phyloP scores from a whole-genome alignment of 208 protist genomes.

The Leishmania guyanensis region DNA sequence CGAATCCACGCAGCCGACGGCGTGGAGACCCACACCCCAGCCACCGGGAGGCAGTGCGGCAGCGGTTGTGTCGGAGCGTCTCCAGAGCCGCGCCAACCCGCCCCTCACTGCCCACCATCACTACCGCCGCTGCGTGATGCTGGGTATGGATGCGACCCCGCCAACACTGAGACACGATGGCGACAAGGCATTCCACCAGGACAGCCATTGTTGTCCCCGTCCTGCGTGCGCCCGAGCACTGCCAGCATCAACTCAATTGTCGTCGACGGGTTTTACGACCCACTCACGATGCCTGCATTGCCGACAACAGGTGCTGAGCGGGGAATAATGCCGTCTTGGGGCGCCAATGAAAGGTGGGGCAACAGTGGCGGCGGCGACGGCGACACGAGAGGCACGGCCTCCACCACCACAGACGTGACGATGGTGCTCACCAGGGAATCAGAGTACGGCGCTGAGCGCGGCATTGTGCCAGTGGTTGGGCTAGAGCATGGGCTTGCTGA shows the following conservation, averaged over 20 bases:
- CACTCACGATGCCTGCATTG: constrained; percentile 32
- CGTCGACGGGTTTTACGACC: constrained; percentile 44
- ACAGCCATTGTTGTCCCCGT: not conserved
- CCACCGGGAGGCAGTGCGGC: not conserved
- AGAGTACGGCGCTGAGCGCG: not conserved
- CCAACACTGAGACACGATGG: not conserved
- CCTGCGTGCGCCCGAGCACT: constrained; percentile 16
- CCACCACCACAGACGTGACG: not conserved
- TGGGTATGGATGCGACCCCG: not conserved
- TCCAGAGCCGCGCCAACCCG: constrained; percentile 11
- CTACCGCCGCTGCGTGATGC: not conserved
- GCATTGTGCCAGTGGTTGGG: not conserved
- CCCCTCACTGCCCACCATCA: not conserved
- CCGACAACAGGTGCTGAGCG: not conserved
- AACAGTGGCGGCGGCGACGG: not conserved
- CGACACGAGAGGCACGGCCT: not conserved
- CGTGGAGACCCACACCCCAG: not conserved
- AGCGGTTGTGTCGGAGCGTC: constrained; percentile 5
- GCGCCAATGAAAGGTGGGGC: not conserved
- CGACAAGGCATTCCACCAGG: not conserved
- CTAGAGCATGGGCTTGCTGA: not conserved
- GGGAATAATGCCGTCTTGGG: not conserved
- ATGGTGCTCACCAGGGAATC: constrained; percentile 16
- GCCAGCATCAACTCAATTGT: constrained; percentile 24
- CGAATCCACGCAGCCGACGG: not conserved